phyloP scores from a whole-genome alignment of 2,329 filamentous ascomycete genomes.

The Diatrype stigma region DNA sequence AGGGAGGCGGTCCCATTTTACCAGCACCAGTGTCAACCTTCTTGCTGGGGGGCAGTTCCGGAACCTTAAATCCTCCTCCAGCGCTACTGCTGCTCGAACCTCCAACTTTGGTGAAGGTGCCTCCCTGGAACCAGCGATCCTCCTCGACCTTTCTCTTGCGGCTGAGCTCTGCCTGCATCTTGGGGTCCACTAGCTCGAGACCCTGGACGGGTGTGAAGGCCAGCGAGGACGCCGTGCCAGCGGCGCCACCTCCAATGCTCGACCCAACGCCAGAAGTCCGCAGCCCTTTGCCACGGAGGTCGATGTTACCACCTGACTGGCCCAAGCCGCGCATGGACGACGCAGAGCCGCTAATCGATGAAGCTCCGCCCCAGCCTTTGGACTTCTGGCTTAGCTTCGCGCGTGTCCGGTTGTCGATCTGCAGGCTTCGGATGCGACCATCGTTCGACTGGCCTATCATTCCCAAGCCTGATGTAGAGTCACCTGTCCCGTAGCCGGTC shows the following conservation, averaged over 20 bases:
- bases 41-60: slow-evolving; percentile 69
- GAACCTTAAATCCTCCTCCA: slow-evolving; percentile 77
- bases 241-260: slow-evolving; percentile 56
- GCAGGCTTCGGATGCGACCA: slow-evolving; percentile 80
- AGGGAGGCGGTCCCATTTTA: slow-evolving; percentile 40
- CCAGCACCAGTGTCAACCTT: slow-evolving; percentile 62
- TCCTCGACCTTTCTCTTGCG: slow-evolving; percentile 92
- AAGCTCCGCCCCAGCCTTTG: slow-evolving; percentile 84
- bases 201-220: slow-evolving; percentile 95
- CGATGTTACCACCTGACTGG: slow-evolving; percentile 59
- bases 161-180: slow-evolving; percentile 79
- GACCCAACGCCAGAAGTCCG: slow-evolving; percentile 78
- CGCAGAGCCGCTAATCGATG: slow-evolving; percentile 62
- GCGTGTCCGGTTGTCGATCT: slow-evolving; percentile 88
- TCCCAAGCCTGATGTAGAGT: slow-evolving; percentile 81
- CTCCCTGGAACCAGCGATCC: slow-evolving; percentile 94
- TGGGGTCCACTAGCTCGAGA: slow-evolving; percentile 91
- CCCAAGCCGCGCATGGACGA: slow-evolving; percentile 80
- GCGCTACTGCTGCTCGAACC: slow-evolving; percentile 35
- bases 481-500: slow-evolving; percentile 82
- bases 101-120: slow-evolving; percentile 89
- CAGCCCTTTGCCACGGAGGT: slow-evolving; percentile 72
- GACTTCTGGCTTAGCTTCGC: slow-evolving; percentile 94
- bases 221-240: slow-evolving; percentile 78
- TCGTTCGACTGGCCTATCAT: slow-evolving; percentile 91